Evolutionary conservation across 2,329 filamentous ascomycete species (phyloP), one percentile per base, ranked within the genome.

Genomic region (Septoria linicola): DNA sequence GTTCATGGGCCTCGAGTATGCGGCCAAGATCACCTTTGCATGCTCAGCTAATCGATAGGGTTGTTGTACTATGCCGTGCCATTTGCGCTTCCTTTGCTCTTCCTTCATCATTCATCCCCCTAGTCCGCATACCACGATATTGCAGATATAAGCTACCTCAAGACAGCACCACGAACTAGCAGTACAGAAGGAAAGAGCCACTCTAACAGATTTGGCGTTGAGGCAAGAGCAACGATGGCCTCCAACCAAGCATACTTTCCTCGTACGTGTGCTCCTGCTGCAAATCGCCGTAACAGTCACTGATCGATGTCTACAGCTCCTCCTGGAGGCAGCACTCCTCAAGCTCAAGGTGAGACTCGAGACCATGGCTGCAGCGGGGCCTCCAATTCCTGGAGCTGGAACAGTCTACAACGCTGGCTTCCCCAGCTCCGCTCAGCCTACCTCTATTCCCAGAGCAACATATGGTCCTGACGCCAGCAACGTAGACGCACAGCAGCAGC

Each of bases 171-270:
- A n/a, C n/a, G 14, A 44, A 13, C 16, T n/a, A 21, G 36, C 14
- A 19, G 8, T 13, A 21, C 16, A 19, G 13, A 39, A 49, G 11
- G 1, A 40, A 21, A 31, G n/a, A 27, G 34, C n/a, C 11, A 8
- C 34, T 16, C n/a, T 14, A 16, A 36, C 34, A 19, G n/a, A n/a
- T n/a, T n/a, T 8, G 20, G 17, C 5, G 23, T 10, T 27, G 23
- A 5, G 10, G 23, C 23, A 5, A 5, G 5, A 27, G 23, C 51
- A 53, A 10, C n/a, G 13, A 63, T 63, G 58, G 55, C 59, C 20
- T 43, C 52, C 3, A 54, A 55, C 20, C 65, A 66, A 43, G 36
- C 16, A 39, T 67, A 66, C 55, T 67, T 59, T 41, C 61, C 63
- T 53, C 65, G 65, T 67, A 55, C 58, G 65, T 51, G 19, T 21